A percentile compares a stretch with the other conserved stretches of the same genome.
These are phyloP conservation scores for Vitis hybrid DNA, from an alignment of 177 flowering plant species.

Conservation along the genomic window DNA sequence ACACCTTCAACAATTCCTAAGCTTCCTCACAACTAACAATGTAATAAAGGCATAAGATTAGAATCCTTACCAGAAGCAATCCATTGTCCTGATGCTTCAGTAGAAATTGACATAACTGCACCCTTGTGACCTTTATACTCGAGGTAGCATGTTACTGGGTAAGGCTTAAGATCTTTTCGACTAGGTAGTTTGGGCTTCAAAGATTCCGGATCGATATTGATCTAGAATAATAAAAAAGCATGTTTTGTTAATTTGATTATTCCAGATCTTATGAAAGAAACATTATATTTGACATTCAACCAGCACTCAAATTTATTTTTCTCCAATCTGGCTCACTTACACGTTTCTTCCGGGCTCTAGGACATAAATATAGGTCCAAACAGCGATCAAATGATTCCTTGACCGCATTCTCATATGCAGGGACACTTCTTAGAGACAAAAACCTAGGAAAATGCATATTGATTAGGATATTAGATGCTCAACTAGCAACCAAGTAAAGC, in stretches of 20 bases:
- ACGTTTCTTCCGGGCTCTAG: constrained; percentile 84
- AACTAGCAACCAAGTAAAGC: background rate
- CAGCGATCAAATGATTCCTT: constrained; percentile 84
- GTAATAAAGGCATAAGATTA: constrained; percentile 4
- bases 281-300: background rate
- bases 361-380: constrained; percentile 88
- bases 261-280: background rate
- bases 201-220: constrained; percentile 92
- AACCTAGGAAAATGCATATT: constrained; percentile 40
- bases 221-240: constrained; percentile 36
- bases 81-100: constrained; percentile 81
- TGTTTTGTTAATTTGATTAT: background rate
- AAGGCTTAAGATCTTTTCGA: constrained; percentile 88
- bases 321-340: constrained; percentile 39
- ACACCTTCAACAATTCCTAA: background rate
- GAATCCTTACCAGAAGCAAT: constrained; percentile 78
- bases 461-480: constrained; percentile 1
- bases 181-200: constrained; percentile 90
- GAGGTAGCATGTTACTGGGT: constrained; percentile 78
- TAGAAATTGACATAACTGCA: constrained; percentile 75
- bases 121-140: constrained; percentile 88
- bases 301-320: background rate
- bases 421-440: constrained; percentile 71
- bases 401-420: constrained; percentile 78
- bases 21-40: background rate